Evolutionary conservation across 1,284 basidiomycete genomes (phyloP).

Genomic region (Wallemia ichthyophaga): DNA sequence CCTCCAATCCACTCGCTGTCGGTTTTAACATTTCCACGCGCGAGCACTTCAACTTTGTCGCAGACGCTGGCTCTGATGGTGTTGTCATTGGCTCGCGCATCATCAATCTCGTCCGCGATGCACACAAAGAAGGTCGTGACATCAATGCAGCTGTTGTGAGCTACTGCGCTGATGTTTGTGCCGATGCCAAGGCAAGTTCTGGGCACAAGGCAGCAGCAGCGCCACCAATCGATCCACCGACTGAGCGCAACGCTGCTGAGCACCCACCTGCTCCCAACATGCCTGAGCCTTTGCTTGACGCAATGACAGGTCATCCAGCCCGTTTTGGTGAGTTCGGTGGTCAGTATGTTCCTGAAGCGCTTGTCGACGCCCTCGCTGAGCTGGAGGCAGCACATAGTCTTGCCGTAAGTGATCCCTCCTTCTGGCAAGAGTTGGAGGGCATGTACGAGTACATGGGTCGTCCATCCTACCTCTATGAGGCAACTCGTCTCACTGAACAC

Average conservation of each 20-base stretch:
- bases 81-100: slow-evolving; percentile 79
- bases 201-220: neutral
- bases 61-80: slow-evolving; percentile 62
- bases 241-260: neutral
- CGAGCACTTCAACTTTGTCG: slow-evolving; percentile 61
- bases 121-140: slow-evolving; percentile 7
- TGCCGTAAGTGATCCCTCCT: slow-evolving; percentile 60
- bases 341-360: slow-evolving; percentile 81
- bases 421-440: slow-evolving; percentile 72
- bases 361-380: slow-evolving; percentile 69
- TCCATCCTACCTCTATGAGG: slow-evolving; percentile 38
- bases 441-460: slow-evolving; percentile 70
- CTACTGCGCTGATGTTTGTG: slow-evolving; percentile 6
- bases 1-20: slow-evolving; percentile 60
- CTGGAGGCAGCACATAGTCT: slow-evolving; percentile 66
- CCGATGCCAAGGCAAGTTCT: neutral
- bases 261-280: neutral
- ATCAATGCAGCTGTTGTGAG: slow-evolving; percentile 7
- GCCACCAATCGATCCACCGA: neutral
- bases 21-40: slow-evolving; percentile 90
- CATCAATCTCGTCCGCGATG: slow-evolving; percentile 38
- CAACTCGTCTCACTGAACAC: slow-evolving; percentile 39
- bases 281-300: neutral
- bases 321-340: slow-evolving; percentile 90
- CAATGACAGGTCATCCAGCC: neutral